These are phyloP conservation scores for Lablab purpureus DNA, from an alignment of 306 rosid species.

Conservation along the genomic window DNA sequence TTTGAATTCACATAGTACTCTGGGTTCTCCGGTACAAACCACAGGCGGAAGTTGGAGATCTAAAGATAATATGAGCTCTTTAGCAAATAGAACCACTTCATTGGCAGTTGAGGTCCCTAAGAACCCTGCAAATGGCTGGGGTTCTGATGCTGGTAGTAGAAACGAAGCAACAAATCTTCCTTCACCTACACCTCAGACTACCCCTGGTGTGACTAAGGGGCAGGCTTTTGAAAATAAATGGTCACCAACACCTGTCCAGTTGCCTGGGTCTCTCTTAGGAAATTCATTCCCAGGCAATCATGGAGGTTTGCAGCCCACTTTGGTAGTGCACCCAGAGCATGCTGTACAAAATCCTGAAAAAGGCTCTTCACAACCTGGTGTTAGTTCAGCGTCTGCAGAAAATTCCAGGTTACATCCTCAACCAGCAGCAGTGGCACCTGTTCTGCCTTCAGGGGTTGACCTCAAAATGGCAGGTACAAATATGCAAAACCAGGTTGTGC, in stretches of 20 bases:
- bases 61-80: slow-evolving; percentile 55
- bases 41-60: slow-evolving; percentile 69
- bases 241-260: slow-evolving; percentile 64
- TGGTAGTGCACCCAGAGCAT: slow-evolving; percentile 44
- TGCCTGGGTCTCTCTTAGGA: slow-evolving; percentile 55
- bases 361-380: slow-evolving; percentile 54
- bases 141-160: slow-evolving; percentile 53
- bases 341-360: slow-evolving; percentile 51
- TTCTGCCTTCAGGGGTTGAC: slow-evolving; percentile 57
- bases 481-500: slow-evolving; percentile 64
- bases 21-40: slow-evolving; percentile 54
- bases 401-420: slow-evolving; percentile 60
- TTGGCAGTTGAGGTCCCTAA: slow-evolving; percentile 70
- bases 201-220: slow-evolving; percentile 57
- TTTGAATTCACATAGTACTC: slow-evolving; percentile 49
- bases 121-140: slow-evolving; percentile 67
- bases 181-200: slow-evolving; percentile 92
- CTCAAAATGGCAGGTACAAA: slow-evolving; percentile 64
- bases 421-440: slow-evolving; percentile 49
- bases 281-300: slow-evolving; percentile 48
- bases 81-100: slow-evolving; percentile 53
- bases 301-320: slow-evolving; percentile 59
- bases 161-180: slow-evolving; percentile 84
- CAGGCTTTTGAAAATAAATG: slow-evolving; percentile 68
- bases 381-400: slow-evolving; percentile 45